Evolutionary conservation across 164 flowering plant genomes (phyloP), one percentile per base, ranked within the genome.

Genomic region (Protea cynaroides): DNA sequence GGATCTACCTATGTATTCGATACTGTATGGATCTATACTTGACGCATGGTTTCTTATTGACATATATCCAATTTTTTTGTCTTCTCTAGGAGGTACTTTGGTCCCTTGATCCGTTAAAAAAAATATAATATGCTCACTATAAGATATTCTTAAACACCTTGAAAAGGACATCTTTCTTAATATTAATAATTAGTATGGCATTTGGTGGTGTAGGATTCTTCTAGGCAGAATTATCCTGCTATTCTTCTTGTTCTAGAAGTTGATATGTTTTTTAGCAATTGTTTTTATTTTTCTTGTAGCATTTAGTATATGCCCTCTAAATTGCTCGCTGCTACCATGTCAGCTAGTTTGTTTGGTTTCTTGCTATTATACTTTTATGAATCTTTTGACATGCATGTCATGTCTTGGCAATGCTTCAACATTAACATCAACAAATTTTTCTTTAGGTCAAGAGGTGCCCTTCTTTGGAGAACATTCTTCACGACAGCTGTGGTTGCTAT

Each of bases 401-500:
- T 49, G 38, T 8, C 17, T 50, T 47, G 24, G 37, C 24, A 25
- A 25, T 13, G 22, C 25, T 61, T 44, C 18, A 62, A 25, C 58
- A 37, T 36, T 62, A 55, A 59, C 52, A 52, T 61, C 40, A 19
- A 43, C 7, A 9, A 24, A 60, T 63, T 57, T 50, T 66, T 62
- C 14, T 78, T 67, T 74, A 92, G 97, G 98, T 93, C 97, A 96
- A 81, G 90, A 75, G 83, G 97, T 80, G 90, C 97, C 38, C 96
- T 93, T 71, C 70, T 93, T 9, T 93, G 97, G 97, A 81, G 96
- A 82, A 65, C 89, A 52, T 93, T 90, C 79, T 93, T 88, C 72
- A 79, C 90, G 56, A 84, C 96, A 17, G 91, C 92, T 21, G 73
- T 87, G 38, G 94, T 89, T 69, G 98, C 98, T 22, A 76, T 93